Evolutionary conservation across 768 basidiomycete genomes (phyloP), one percentile per base, ranked within the genome.

Genomic region (Filobasidium floriforme): DNA sequence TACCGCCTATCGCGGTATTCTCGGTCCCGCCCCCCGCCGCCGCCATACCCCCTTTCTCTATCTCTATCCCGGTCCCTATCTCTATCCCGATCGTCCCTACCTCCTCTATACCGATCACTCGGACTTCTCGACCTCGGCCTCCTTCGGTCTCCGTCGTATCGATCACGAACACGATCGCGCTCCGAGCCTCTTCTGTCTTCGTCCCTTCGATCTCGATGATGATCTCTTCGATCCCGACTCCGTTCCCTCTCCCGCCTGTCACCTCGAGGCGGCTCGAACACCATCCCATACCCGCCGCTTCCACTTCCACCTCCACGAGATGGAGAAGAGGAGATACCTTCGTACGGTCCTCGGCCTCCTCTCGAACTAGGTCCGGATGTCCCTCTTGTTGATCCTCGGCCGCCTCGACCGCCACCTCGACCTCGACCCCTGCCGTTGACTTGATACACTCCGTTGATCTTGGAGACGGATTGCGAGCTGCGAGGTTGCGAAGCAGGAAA

Each of bases 401-500:
- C 73, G 70, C 68, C 57, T 41, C 74, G 68, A 51, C 73, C 59
- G 0, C 70, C 68, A 28, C 72, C 62, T 68, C 72, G 32, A 37
- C 32, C 32, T 14, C 62, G 62, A 2, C 70, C 68, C 43, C 77
- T 59, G 71, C 77, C 71, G 80, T 84, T 66, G 84, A 80, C 72
- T 83, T 84, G 64, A 87, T 81, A 79, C 90, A 92, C 4, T 90
- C 80, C 85, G 76, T 94, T 93, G 59, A 90, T 79, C 59, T 88
- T 88, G 2, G 92, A 88, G 60, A 99, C 94, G 15, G 93, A 96
- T 82, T 98, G 92, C 9, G 91, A 93, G 82, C 89, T 84, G 73
- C 65, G 46, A 51, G 46, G 4, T 37, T 9, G 32, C 4, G 9
- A 37, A 37, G n/a, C n/a, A 37, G 9, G 9, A 37, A 37, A 9